Evolutionary conservation across 1,284 basidiomycete species (phyloP).

Genomic region (Caloboletus inedulis): DNA sequence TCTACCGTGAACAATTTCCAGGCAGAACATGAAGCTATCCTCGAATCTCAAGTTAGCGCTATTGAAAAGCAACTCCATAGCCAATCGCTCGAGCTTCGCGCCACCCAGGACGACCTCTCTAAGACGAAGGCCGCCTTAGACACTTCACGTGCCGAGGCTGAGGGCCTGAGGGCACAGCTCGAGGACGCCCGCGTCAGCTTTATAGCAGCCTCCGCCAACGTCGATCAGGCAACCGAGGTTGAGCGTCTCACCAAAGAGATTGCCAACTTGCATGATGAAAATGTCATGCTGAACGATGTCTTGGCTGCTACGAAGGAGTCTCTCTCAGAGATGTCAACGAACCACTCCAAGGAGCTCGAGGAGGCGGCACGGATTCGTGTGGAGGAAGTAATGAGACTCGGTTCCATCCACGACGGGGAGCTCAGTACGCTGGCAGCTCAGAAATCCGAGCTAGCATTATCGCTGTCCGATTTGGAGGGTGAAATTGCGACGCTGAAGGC

Average conservation of each 20-base stretch:
- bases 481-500: conserved; percentile 67
- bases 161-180: conserved; percentile 55
- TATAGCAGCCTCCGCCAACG: conserved; percentile 39
- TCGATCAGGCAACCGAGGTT: conserved; percentile 53
- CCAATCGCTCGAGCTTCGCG: conserved; percentile 69
- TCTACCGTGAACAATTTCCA: conserved; percentile 57
- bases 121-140: conserved; percentile 66
- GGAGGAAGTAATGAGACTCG: conserved; percentile 64
- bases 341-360: conserved; percentile 68
- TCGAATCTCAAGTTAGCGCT: conserved; percentile 54
- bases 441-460: conserved; percentile 57
- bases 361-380: conserved; percentile 64
- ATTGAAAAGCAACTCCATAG: conserved; percentile 64
- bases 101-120: conserved; percentile 74
- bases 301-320: conserved; percentile 66
- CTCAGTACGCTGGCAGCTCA: conserved; percentile 49
- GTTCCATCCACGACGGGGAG: conserved; percentile 57
- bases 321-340: conserved; percentile 62
- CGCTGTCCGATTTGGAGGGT: conserved; percentile 68
- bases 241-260: conserved; percentile 57
- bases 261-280: conserved; percentile 41
- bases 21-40: conserved; percentile 54
- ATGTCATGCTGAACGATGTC: conserved; percentile 55
- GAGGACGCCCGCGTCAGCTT: conserved; percentile 53
- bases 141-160: conserved; percentile 50